These are phyloP conservation scores for Elasticomyces elasticus DNA, from an alignment of 495 filamentous ascomycete genomes.

Conservation along the genomic window DNA sequence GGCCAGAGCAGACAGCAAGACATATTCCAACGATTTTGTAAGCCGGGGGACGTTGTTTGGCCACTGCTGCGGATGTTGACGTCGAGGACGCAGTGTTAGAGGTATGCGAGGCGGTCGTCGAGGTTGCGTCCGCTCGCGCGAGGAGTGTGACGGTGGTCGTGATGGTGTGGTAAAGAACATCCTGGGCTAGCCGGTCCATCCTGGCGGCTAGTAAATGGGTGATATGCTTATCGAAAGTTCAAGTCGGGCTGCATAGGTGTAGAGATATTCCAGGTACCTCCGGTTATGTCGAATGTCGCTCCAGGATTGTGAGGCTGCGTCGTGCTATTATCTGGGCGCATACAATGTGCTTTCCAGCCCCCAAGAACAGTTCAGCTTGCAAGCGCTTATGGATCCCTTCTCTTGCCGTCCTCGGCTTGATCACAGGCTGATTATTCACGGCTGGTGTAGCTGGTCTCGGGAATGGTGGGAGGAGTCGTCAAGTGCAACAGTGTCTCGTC, in stretches of 20 bases:
- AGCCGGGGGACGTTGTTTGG: conserved; percentile 39
- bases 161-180: conserved; percentile 4
- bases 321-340: not conserved
- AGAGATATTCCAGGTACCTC: not conserved
- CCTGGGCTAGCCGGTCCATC: conserved; percentile 11
- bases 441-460: not conserved
- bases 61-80: conserved; percentile 22
- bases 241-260: conserved; percentile 3
- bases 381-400: conserved; percentile 1
- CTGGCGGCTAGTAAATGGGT: not conserved
- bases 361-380: not conserved
- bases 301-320: not conserved
- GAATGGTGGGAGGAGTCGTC: not conserved
- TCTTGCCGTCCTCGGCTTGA: not conserved
- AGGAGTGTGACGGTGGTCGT: conserved; percentile 7
- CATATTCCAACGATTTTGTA: conserved; percentile 87
- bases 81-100: conserved; percentile 16
- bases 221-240: not conserved
- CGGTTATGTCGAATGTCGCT: not conserved
- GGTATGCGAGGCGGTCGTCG: not conserved
- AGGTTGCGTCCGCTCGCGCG: conserved; percentile 9
- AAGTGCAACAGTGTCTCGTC: not conserved
- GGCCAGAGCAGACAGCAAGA: conserved; percentile 75
- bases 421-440: not conserved
- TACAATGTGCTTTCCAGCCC: not conserved